These are phyloP conservation scores for Puccinellia tenuiflora DNA, from an alignment of 176 grass and related monocot species.

Conservation along the genomic window DNA sequence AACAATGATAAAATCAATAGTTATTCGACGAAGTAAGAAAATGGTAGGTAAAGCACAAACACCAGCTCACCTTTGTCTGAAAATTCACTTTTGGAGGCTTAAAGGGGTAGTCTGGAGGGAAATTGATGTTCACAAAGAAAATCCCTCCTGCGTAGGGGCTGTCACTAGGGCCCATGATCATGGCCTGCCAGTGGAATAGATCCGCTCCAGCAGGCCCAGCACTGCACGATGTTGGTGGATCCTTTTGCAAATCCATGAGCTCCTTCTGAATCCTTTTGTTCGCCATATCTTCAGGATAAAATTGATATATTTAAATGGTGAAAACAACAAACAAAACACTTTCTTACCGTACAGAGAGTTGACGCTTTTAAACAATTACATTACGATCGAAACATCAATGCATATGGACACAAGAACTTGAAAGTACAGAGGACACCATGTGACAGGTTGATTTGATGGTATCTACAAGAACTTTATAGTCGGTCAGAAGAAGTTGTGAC, in stretches of 20 bases:
- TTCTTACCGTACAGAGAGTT: not conserved
- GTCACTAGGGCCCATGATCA: conserved; percentile 86
- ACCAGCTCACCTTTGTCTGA: conserved; percentile 65
- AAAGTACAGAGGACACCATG: not conserved
- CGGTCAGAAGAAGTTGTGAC: not conserved
- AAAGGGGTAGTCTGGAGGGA: conserved; percentile 90
- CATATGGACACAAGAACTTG: not conserved
- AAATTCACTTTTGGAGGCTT: conserved; percentile 95
- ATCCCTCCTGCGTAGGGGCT: conserved; percentile 81
- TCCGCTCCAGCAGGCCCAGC: conserved; percentile 83
- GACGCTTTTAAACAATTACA: not conserved
- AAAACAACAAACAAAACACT: not conserved
- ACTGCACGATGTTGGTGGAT: conserved; percentile 84
- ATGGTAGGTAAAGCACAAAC: not conserved
- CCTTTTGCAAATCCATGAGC: conserved; percentile 80
- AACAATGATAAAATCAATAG: not conserved
- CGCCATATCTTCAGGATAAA: conserved; percentile 54
- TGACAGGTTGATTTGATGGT: not conserved
- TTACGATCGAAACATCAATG: not conserved
- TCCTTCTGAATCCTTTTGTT: conserved; percentile 97
- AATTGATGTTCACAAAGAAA: conserved; percentile 89
- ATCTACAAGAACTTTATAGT: not conserved
- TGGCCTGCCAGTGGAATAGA: conserved; percentile 90
- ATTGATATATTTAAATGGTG: not conserved
- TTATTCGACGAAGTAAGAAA: not conserved